Conservation (phyloP, 805 yeast species). For the Teunomyces funiuensis region DNA sequence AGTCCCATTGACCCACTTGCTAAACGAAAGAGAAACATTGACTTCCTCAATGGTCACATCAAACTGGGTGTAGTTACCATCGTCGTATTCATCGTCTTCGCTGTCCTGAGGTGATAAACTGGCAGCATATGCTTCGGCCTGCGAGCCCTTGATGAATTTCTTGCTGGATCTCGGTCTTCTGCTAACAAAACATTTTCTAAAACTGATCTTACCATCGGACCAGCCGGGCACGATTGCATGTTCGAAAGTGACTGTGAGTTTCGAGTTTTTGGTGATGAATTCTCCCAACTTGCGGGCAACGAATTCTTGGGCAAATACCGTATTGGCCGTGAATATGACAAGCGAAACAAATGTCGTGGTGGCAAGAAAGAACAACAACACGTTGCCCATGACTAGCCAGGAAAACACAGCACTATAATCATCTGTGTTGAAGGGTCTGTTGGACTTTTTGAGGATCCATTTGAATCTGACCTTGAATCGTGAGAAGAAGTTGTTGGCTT, state of each 20-base stretch:
- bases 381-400: slow-evolving; percentile 89
- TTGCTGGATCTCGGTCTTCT: slow-evolving; percentile 66
- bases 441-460: slow-evolving; percentile 75
- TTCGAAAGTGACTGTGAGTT: slow-evolving; percentile 82
- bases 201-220: slow-evolving; percentile 81
- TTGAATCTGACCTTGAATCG: slow-evolving; percentile 44
- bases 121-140: slow-evolving; percentile 65
- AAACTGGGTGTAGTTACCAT: slow-evolving; percentile 95
- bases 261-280: slow-evolving; percentile 77
- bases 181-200: slow-evolving; percentile 82
- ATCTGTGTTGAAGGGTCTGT: slow-evolving; percentile 87
- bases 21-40: slow-evolving; percentile 73
- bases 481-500: slow-evolving; percentile 29
- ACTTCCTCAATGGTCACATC: slow-evolving; percentile 88
- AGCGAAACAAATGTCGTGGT: slow-evolving; percentile 92
- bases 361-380: slow-evolving; percentile 72
- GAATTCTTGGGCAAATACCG: slow-evolving; percentile 85
- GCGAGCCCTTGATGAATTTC: slow-evolving; percentile 68
- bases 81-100: slow-evolving; percentile 53
- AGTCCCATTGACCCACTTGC: slow-evolving; percentile 85
- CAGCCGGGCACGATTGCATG: slow-evolving; percentile 93
- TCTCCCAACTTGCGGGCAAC: slow-evolving; percentile 83
- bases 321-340: slow-evolving; percentile 71
- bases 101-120: slow-evolving; percentile 29
- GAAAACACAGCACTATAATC: slow-evolving; percentile 88